Percentiles rank a stretch among this genome's conserved stretches.
Conservation (phyloP, 345 rosid species). For the Arabis alpina region DNA sequence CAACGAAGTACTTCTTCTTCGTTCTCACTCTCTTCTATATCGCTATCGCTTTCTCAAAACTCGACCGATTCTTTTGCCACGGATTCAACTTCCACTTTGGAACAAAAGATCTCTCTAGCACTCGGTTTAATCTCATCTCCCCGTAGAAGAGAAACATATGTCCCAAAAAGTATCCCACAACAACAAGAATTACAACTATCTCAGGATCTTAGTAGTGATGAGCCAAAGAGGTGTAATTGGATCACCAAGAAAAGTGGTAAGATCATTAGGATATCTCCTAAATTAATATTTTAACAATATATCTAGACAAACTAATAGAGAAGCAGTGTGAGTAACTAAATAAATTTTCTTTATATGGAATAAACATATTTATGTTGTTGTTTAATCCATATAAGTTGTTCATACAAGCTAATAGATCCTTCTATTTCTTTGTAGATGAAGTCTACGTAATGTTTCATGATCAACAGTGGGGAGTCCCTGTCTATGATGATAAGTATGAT, state of each 20-base stretch:
- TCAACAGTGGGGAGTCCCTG: constrained; percentile 95
- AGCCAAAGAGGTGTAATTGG: constrained; percentile 84
- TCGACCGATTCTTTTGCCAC: constrained; percentile 78
- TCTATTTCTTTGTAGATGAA: constrained; percentile 57
- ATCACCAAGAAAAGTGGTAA: constrained; percentile 92
- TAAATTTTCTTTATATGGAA: not conserved
- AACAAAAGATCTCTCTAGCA: constrained; percentile 61
- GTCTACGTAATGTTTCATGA: constrained; percentile 91
- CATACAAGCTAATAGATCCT: too few species aligned
- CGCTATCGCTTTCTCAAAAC: constrained; percentile 83
- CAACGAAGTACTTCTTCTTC: constrained; percentile 75
- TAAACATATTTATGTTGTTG: too few species aligned
- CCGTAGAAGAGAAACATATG: constrained; percentile 48
- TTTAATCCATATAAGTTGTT: too few species aligned
- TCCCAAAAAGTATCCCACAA: constrained; percentile 42
- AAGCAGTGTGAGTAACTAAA: constrained; percentile 1
- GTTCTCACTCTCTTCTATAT: constrained; percentile 76
- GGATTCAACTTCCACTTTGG: constrained; percentile 49
- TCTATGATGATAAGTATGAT: constrained; percentile 88
- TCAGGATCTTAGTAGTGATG: constrained; percentile 54
- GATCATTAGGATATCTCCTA: constrained; percentile 18
- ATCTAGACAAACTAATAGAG: not conserved
- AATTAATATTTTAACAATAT: not conserved
- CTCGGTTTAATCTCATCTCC: constrained; percentile 62
- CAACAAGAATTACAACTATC: constrained; percentile 45